Conservation (phyloP, 306 rosid genomes). For the Sicyos edulis region DNA sequence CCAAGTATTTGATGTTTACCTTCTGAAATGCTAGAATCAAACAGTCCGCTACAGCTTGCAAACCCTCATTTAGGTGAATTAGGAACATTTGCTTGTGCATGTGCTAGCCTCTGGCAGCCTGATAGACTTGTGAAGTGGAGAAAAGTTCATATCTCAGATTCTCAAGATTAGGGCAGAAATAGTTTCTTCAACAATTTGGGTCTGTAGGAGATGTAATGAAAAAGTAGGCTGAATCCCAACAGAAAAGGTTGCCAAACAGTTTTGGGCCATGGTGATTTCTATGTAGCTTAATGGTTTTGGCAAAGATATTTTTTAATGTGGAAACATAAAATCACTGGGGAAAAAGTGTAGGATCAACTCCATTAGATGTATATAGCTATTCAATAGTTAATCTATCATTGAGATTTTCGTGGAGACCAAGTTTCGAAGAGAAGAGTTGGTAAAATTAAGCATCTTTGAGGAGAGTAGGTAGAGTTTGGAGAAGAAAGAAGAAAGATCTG, state of each 20-base stretch:
- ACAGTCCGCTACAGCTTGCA: background rate
- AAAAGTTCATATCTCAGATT: background rate
- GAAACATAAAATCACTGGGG: background rate
- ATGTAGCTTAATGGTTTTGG: too few relatives aligned
- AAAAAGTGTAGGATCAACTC: background rate
- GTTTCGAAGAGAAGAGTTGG: background rate
- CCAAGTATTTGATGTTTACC: background rate
- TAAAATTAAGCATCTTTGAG: too few relatives aligned
- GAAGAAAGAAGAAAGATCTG: background rate
- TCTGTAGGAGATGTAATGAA: background rate
- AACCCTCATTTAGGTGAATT: background rate
- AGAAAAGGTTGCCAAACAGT: too few relatives aligned
- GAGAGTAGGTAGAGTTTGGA: background rate
- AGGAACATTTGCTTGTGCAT: background rate
- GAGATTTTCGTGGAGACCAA: background rate
- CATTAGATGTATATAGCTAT: background rate
- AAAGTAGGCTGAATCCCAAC: background rate
- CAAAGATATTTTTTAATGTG: background rate
- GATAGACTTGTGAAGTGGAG: background rate
- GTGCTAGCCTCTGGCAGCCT: background rate
- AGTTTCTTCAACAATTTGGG: background rate
- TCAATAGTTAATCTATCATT: background rate
- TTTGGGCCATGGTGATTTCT: too few relatives aligned
- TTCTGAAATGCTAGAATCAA: constrained; percentile 2
- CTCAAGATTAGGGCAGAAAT: background rate